Base-by-base conservation (phyloP, 1,284 basidiomycete genomes). In the Sphagnurus paluster region DNA sequence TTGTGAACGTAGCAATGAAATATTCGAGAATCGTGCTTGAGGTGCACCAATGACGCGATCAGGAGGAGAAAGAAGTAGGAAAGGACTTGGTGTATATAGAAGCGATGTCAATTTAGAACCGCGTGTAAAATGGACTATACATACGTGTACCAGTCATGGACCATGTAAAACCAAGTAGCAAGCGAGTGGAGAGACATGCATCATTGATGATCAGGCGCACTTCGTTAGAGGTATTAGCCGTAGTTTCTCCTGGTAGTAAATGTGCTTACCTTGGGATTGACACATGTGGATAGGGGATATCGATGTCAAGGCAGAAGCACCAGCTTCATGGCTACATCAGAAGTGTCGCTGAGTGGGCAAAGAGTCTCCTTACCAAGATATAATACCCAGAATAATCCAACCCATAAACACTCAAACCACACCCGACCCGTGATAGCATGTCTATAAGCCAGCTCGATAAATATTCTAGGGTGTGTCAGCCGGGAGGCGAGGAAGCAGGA, bases 351-450 rank as follows among this genome's bases (percentile, higher is more conserved):
- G 24, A 33, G 13, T 25, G n/a, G 23, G 36, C 34, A 26, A 40
- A 5, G 33, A 28, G 16, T 7, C 4, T 26, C 63, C 80, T 32
- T 59, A 90, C 87, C 74, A 6, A 89, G 65, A 49, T 85, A 70
- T 62, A 87, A 61, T 14, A 77, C 35, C 62, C 76, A 81, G 56
- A 83, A 80, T 5, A 82, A 23, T 1, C 70, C 67, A 33, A 82
- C 63, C 87, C 87, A 90, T 19, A 64, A 44, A 54, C 75, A 76
- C 60, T 90, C 87, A 52, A 87, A 82, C 82, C 82, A 87, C n/a
- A 89, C 77, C 10, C 72, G 75, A 29, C 76, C 74, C 10, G 79
- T 73, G 34, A 84, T 58, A 3, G 77, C 66, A 61, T 76, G 70
- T 46, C 65, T 68, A 20, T 71, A 71, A 25, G 79, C 58, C 28